Base-by-base conservation (phyloP, 2,329 filamentous ascomycete genomes). In the Zasmidium cellare region DNA sequence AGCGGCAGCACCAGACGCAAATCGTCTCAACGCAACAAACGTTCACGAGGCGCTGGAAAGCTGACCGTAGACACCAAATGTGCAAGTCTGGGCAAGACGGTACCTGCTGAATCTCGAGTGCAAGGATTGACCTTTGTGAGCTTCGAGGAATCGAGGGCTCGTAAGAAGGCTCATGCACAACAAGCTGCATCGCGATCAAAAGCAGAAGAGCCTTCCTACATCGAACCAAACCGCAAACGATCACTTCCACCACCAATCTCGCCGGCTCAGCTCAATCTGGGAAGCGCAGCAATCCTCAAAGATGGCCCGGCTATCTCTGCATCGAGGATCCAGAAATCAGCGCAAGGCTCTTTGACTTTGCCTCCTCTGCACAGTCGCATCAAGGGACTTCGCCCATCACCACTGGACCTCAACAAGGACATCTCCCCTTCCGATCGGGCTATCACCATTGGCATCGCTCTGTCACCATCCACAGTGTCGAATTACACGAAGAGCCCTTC, bases 361-460 rank as follows among this genome's bases (percentile, higher is more conserved):
- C 59, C 14, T 41, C 60, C 63, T 9, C 47, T 67, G 9, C 61
- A 64, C 53, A 65, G 62, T 25, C 63, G 68, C 19, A 57, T 69
- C 24, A 60, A 65, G 48, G 67, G 65, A 2, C 52, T 71, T 46
- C 59, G 68, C 31, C 64, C 68, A 22, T 69, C 66, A 23, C 68
- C 57, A 9, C 56, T 72, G 47, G 58, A 67, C 20, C 62, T 72
- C 22, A 67, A 71, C 31, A 56, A 62, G 16, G 84, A 85, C 60
- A 77, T 90, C 3, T 90, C 88, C 14, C 88, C 88, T 0, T 83
- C 82, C 57, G 85, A 88, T 65, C 80, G 85, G n/a, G 86, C 86
- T 1, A 91, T 91, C 58, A 81, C 88, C 45, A 91, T 91, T 63
- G 88, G 88, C 12, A 85, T 91, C 51, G 82, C 84, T 14, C 76